Base-by-base conservation (phyloP, 805 yeast genomes). In the Hanseniaspora meyeri region DNA sequence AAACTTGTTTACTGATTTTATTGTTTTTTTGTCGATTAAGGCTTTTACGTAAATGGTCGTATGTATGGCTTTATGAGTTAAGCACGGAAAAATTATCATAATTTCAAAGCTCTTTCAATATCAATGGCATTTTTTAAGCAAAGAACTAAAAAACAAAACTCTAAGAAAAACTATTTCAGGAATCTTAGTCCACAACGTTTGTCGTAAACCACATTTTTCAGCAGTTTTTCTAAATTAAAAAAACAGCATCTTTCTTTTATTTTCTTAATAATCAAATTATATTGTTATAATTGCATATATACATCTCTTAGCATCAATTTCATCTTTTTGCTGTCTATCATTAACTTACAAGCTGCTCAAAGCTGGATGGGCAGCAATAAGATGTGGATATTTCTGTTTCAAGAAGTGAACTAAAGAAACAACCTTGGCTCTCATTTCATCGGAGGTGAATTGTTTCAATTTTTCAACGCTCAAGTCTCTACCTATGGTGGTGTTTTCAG, bases 401-500 rank as follows among this genome's bases (percentile, higher is more conserved):
- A 89, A 75, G 71, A 77, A 83, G 69, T 81, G 85, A 70, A 88
- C 77, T 66, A 89, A 77, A 59, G 78, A 83, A 60, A 85, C 69
- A 57, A 86, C 87, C 68, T 80, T 78, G 50, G 65, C 68, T 68
- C 78, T 83, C 64, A 82, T 74, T 60, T 82, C 90, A 17, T 77
- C 85, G 58, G 74, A 74, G 62, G 81, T 84, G 71, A 89, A 88
- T 71, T 87, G 96, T 69, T 81, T 85, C 69, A 80, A 74, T 67
- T 83, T 77, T 62, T 85, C 91, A 66, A 83, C 75, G 70, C 82
- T 81, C 68, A 83, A 88, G 69, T 86, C 95, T 75, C 93, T 83
- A 58, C 95, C 95, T 64, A 87, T 73, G 31, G 95, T 86, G 57
- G 88, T 80, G 66, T 85, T 85, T 68, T 74, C 76, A 61, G 79